These are phyloP conservation scores for Pythium phragmitis DNA, from an alignment of 352 stramenopile genomes.

Conservation along the genomic window DNA sequence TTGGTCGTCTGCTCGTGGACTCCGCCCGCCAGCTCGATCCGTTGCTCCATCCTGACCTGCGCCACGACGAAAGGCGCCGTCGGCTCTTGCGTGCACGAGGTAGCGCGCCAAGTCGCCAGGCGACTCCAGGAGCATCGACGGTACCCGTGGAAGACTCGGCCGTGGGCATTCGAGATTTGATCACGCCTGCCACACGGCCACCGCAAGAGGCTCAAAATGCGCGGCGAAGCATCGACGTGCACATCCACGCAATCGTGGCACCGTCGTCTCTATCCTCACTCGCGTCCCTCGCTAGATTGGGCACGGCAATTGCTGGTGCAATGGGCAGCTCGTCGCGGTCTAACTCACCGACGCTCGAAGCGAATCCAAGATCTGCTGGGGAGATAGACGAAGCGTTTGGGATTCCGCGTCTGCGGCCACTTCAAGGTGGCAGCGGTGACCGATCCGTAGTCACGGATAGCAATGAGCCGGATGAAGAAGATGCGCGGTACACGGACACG, in stretches of 20 bases:
- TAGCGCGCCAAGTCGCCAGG: constrained; percentile 30
- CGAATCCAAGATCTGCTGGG: constrained; percentile 6
- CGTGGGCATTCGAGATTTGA: constrained; percentile 62
- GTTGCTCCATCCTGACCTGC: constrained; percentile 54
- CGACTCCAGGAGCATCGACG: not conserved
- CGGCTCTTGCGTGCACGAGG: constrained; percentile 33
- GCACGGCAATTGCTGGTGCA: constrained; percentile 30
- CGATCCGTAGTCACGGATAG: constrained; percentile 34
- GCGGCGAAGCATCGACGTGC: constrained; percentile 79
- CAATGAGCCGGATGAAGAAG: constrained; percentile 30
- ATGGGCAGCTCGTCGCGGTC: constrained; percentile 11
- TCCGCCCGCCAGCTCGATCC: constrained; percentile 60
- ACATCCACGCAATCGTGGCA: constrained; percentile 86
- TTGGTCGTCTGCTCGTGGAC: constrained; percentile 72
- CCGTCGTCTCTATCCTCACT: constrained; percentile 69
- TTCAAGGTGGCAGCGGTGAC: constrained; percentile 25
- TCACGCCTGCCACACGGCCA: constrained; percentile 37
- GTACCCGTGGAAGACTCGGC: constrained; percentile 35
- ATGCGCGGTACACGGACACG: constrained; percentile 32
- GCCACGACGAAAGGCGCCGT: constrained; percentile 25
- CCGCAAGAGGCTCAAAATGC: constrained; percentile 30
- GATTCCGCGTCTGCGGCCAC: constrained; percentile 30
- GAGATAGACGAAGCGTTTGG: constrained; percentile 47
- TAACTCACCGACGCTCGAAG: constrained; percentile 6
- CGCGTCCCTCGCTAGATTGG: constrained; percentile 32